Evolutionary conservation across 495 filamentous ascomycete species (phyloP).

Genomic region (Penicillium ochrochloron): DNA sequence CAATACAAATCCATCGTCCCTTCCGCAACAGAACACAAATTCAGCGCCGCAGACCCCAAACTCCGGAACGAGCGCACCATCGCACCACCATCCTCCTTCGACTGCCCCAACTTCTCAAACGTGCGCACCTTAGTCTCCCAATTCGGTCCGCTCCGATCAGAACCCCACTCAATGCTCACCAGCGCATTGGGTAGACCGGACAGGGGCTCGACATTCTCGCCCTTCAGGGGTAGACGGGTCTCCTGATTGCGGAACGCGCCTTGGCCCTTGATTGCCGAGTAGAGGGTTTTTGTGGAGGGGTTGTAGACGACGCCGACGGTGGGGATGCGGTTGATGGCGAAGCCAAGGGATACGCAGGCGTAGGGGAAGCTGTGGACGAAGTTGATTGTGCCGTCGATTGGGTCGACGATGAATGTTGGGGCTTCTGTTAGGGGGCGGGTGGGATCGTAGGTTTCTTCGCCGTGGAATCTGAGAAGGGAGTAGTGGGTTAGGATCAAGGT

Average conservation of each 20-base stretch:
- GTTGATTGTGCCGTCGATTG: slow-evolving; percentile 89
- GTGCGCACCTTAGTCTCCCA: slow-evolving; percentile 73
- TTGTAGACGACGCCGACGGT: slow-evolving; percentile 85
- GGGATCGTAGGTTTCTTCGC: slow-evolving; percentile 83
- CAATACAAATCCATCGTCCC: slow-evolving; percentile 85
- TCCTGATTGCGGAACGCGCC: slow-evolving; percentile 66
- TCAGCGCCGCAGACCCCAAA: slow-evolving; percentile 81
- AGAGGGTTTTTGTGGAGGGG: slow-evolving; percentile 71
- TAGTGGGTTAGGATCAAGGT: slow-evolving; percentile 11
- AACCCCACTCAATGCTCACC: slow-evolving; percentile 80
- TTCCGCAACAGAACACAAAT: slow-evolving; percentile 78
- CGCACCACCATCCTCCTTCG: slow-evolving; percentile 67
- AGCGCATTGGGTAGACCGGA: slow-evolving; percentile 63
- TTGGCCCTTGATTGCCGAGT: slow-evolving; percentile 68
- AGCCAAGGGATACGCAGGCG: slow-evolving; percentile 81
- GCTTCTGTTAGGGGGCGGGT: slow-evolving; percentile 63
- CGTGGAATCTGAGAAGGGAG: slow-evolving; percentile 61
- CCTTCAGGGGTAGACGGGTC: slow-evolving; percentile 60
- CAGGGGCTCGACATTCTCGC: slow-evolving; percentile 54
- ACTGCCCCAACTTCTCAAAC: slow-evolving; percentile 67
- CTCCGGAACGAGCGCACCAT: slow-evolving; percentile 84
- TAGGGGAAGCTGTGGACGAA: slow-evolving; percentile 83
- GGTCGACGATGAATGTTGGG: slow-evolving; percentile 88
- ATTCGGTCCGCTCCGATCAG: slow-evolving; percentile 72
- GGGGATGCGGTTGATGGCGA: slow-evolving; percentile 65